These are phyloP conservation scores for Teunomyces lycoperdinae DNA, from an alignment of 805 yeast species.

Conservation along the genomic window DNA sequence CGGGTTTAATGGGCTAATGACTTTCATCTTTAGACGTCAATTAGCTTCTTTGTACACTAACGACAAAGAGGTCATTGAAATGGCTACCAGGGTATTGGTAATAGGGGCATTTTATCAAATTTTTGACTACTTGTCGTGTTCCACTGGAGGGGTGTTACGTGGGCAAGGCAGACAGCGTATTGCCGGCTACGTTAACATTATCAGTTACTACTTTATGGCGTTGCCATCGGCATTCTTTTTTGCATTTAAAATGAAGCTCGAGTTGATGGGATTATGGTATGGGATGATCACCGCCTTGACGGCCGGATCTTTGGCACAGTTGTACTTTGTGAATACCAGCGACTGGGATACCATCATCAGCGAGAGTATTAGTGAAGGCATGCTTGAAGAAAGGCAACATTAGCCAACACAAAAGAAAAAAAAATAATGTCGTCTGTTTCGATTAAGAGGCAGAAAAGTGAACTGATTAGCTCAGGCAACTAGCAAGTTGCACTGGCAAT, in stretches of 20 bases:
- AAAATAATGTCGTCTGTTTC: background rate
- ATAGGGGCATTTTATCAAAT: constrained; percentile 53
- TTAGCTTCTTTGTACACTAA: constrained; percentile 43
- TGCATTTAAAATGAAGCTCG: constrained; percentile 39
- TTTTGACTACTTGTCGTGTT: constrained; percentile 48
- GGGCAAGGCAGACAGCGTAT: constrained; percentile 60
- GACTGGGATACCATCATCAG: constrained; percentile 44
- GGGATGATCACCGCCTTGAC: constrained; percentile 46
- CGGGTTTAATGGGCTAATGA: constrained; percentile 34
- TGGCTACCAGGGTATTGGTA: constrained; percentile 39
- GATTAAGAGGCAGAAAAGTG: background rate
- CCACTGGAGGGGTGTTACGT: constrained; percentile 52
- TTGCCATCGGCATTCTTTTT: constrained; percentile 46
- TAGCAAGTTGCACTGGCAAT: background rate
- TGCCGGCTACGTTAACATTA: constrained; percentile 50
- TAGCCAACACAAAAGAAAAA: background rate
- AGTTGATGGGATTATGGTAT: constrained; percentile 48
- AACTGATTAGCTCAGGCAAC: background rate
- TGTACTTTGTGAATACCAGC: constrained; percentile 37
- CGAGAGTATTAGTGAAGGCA: constrained; percentile 42
- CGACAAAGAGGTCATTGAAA: constrained; percentile 34
- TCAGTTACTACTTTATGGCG: constrained; percentile 48
- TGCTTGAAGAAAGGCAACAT: constrained; percentile 32
- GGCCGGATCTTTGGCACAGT: constrained; percentile 39
- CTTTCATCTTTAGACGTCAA: constrained; percentile 32